Evolutionary conservation across 2,329 filamentous ascomycete genomes (phyloP), one percentile per base, ranked within the genome.

Genomic region (Trichoderma atrobrunneum): DNA sequence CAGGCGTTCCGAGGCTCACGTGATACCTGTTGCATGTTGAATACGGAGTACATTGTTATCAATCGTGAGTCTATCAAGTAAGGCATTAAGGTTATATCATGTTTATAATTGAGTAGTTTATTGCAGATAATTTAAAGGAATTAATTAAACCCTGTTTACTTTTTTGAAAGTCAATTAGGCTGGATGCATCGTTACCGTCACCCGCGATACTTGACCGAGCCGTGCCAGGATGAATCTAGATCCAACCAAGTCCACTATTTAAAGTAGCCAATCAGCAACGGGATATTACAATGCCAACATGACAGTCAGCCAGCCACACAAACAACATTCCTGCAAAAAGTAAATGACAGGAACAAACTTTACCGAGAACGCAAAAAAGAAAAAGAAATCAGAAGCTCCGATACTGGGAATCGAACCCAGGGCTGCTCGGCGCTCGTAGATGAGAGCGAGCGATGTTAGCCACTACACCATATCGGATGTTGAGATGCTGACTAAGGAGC

Each of bases 391-490:
- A 54, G 51, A 59, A 28, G 34, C 72, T 73, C 72, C 72, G 72
- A 73, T 73, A 73, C 72, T 69, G 72, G 72, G 72, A 73, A 73
- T 73, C 72, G 72, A 73, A 73, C 72, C 72, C 72, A 69, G 72
- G 72, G 72, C 72, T 73, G 72, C 72, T 73, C 72, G 72, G 72
- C 59, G 39, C 54, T 48, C 26, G 11, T 21, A 12, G 14, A 70
- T 73, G 72, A 73, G 72, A 73, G 70, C 78, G 78, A 80, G 78
- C 78, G 78, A 80, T 80, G 78, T 79, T 80, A 79, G 78, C 78
- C 78, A 80, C 78, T 80, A 80, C 78, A 80, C 78, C 78, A 79
- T 79, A 78, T 76, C 78, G 78, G 78, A 79, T 75, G 57, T 21
- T 32, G 18, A 56, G 18, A 34, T 56, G 34, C 62, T 65, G 62